These are phyloP conservation scores for Metschnikowia vanudenii DNA, from an alignment of 805 yeast species.

Conservation along the genomic window DNA sequence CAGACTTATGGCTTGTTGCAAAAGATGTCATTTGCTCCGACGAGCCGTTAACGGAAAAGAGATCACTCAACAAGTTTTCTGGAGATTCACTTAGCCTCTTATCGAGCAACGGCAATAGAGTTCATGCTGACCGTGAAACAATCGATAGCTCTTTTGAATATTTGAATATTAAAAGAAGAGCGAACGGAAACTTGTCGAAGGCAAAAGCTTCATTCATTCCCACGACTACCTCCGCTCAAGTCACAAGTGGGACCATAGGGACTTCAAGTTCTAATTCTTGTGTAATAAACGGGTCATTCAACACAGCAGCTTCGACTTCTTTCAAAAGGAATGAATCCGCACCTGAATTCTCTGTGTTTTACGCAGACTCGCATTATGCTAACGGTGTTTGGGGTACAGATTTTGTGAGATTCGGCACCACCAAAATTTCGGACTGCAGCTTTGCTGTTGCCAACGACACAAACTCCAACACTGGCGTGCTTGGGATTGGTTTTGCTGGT, in stretches of 20 bases:
- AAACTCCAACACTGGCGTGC: conserved; percentile 64
- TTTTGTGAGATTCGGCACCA: conserved; percentile 49
- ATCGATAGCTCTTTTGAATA: not conserved
- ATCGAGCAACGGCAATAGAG: not conserved
- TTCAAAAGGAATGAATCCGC: conserved; percentile 21
- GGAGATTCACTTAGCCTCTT: too few relatives aligned
- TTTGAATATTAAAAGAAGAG: too few relatives aligned
- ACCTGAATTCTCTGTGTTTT: conserved; percentile 19
- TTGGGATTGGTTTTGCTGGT: conserved; percentile 70
- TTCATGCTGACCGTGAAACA: conserved; percentile 2
- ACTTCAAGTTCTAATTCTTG: conserved; percentile 13
- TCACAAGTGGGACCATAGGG: not conserved
- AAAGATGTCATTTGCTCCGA: conserved; percentile 3
- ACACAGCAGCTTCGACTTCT: not conserved
- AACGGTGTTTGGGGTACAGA: conserved; percentile 62
- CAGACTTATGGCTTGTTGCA: conserved; percentile 44
- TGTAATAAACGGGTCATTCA: not conserved
- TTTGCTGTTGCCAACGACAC: conserved; percentile 74
- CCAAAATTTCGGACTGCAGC: conserved; percentile 49
- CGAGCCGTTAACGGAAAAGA: not conserved
- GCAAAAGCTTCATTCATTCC: not conserved
- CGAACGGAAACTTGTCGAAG: not conserved
- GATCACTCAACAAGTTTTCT: not conserved
- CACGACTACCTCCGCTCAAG: not conserved
- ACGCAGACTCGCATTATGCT: conserved; percentile 51